Evolutionary conservation across 75 land plant genomes (phyloP), one percentile per base, ranked within the genome.

Genomic region (Selaginella tamariscina): DNA sequence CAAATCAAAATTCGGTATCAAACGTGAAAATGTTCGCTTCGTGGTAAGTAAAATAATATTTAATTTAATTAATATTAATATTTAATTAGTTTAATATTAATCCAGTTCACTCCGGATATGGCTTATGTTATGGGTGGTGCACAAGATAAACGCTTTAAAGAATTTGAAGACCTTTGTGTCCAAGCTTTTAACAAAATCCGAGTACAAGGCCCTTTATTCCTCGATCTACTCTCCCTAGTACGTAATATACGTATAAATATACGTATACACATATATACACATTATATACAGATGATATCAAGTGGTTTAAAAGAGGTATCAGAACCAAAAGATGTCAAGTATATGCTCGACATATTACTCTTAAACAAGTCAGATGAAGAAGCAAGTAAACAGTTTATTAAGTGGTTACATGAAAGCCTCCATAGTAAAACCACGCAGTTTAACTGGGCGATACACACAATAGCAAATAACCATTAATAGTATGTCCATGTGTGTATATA

Each of bases 121-220:
- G 70, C 70, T 13, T 69, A 54, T 30, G 70, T 69, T n/a, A 69
- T 69, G 70, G 70, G 70, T 55, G 70, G 70, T 1, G 11, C 29
- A 18, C 54, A 54, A 2, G 70, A 69, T 26, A 1, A 2, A 15
- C 70, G 70, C 29, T 69, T 69, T 22, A 49, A 27, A 23, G 30
- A 24, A 15, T 69, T 69, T 27, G 29, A 69, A 26, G 31, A 27
- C 9, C 28, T 69, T 1, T 69, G 70, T 56, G 70, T 23, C 2
- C 56, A 27, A 21, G 70, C 70, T 9, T 69, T 69, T 29, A 69
- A 69, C 65, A 49, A 55, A 27, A 23, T 69, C 5, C 56, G 70
- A 55, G 70, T 27, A 55, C 29, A 29, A 8, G 70, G 60, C 1
- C 27, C 27, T 15, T 54, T 54, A 29, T 69, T 54, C 30, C 70